A percentile compares a stretch with the other conserved stretches of the same genome.
phyloP scores from a whole-genome alignment of 306 rosid genomes.

The Castanopsis chinensis region DNA sequence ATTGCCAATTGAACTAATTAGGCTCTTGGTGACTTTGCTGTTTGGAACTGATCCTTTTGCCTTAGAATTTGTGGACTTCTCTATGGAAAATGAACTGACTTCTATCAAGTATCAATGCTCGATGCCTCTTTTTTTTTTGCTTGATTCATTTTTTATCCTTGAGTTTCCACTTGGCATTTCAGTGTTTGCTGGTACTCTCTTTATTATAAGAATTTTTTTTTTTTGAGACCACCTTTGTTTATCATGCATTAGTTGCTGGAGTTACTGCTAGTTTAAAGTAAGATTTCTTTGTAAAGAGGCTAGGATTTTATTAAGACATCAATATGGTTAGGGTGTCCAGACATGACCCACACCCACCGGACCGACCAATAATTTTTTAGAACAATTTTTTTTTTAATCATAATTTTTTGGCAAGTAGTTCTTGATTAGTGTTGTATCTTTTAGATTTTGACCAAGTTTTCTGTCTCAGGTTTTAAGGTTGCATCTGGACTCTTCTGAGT shows the following conservation, averaged over 20 bases:
- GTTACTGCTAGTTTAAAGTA: not conserved
- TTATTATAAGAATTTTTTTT: not conserved
- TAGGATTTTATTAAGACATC: not conserved
- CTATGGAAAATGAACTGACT: not conserved
- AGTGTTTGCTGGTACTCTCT: not conserved
- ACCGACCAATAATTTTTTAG: too few relatives aligned
- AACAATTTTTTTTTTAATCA: not conserved
- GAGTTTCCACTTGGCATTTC: not conserved
- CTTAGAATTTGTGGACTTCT: not conserved
- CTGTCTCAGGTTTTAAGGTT: slow-evolving; percentile 67
- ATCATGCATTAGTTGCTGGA: not conserved
- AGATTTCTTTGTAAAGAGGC: not conserved
- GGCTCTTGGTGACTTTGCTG: slow-evolving; percentile 8
- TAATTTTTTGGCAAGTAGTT: not conserved
- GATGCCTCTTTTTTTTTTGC: not conserved
- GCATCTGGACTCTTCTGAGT: slow-evolving; percentile 64
- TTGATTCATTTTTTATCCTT: not conserved
- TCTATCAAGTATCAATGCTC: not conserved
- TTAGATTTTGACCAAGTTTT: not conserved
- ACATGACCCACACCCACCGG: too few relatives aligned
- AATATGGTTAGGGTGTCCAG: not conserved
- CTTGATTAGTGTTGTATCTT: not conserved
- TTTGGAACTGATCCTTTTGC: not conserved
- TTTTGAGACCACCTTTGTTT: not conserved
- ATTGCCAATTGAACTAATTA: too few relatives aligned